Conservation (phyloP, 441 rosid genomes). For the Omphalea diandra region DNA sequence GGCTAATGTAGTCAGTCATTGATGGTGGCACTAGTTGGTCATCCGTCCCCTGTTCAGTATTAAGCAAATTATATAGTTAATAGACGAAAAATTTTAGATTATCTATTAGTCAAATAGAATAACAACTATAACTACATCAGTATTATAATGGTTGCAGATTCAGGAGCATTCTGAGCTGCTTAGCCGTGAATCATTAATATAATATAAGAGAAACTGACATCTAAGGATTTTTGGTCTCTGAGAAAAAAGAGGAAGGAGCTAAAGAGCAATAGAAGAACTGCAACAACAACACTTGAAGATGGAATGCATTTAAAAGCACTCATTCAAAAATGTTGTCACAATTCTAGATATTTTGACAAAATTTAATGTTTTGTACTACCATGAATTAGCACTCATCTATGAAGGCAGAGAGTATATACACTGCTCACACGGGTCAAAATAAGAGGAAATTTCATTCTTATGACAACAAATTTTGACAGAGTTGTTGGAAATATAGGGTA, state of each 20-base stretch:
- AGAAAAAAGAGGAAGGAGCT: neutral
- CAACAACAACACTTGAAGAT: neutral
- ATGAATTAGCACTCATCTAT: neutral
- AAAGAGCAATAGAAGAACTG: neutral
- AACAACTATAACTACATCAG: no score
- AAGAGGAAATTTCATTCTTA: neutral
- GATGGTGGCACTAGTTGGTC: conserved; percentile 73
- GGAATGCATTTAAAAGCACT: neutral
- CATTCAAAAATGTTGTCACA: neutral
- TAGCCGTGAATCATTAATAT: neutral
- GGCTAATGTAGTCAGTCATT: conserved; percentile 60
- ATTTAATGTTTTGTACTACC: neutral
- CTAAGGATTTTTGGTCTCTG: neutral
- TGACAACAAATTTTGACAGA: neutral
- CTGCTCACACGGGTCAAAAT: neutral
- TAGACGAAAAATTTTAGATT: neutral
- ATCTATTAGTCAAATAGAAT: neutral
- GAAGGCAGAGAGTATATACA: neutral
- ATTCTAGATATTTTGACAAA: neutral
- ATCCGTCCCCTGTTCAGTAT: conserved; percentile 70
- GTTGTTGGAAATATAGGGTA: no score
- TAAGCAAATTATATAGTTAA: neutral
- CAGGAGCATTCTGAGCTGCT: neutral
- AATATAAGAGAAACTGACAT: neutral
- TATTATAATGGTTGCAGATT: neutral